Percentiles rank a stretch among this genome's conserved stretches.
phyloP scores from a whole-genome alignment of 495 filamentous ascomycete species.

The Daldinia childiae region DNA sequence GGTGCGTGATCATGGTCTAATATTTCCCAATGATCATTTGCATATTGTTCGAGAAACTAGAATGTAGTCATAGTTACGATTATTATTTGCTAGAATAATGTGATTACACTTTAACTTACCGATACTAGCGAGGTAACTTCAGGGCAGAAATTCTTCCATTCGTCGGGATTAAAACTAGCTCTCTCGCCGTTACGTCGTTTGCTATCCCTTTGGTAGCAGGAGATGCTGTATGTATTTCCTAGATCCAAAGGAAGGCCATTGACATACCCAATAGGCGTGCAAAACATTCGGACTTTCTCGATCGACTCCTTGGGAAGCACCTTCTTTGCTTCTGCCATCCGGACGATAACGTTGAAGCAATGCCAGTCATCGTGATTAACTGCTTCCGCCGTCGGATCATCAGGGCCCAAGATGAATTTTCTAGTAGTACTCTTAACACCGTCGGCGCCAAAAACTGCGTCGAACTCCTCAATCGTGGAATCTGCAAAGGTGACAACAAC shows the following conservation, averaged over 20 bases:
- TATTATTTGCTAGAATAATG: background rate
- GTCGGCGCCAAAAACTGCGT: background rate
- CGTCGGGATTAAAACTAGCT: background rate
- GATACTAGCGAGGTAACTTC: background rate
- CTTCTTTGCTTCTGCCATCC: background rate
- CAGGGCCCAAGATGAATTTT: background rate
- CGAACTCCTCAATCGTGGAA: background rate
- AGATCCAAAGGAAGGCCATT: conserved; percentile 1
- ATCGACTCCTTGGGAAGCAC: background rate
- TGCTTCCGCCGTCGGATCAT: background rate
- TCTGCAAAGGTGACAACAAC: background rate
- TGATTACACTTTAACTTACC: background rate
- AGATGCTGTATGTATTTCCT: conserved; percentile 4
- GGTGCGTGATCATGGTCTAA: background rate
- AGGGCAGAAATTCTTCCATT: background rate
- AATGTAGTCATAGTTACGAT: background rate
- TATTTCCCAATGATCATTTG: background rate
- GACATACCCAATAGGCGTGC: conserved; percentile 5
- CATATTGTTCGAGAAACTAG: background rate
- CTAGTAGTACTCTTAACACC: background rate
- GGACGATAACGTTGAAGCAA: background rate
- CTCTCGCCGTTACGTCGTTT: background rate
- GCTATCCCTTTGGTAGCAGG: conserved; percentile 10
- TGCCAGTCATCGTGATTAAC: background rate
- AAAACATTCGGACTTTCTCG: conserved; percentile 7